Percentiles rank a stretch among this genome's conserved stretches.
These are phyloP conservation scores for Artemisia annua DNA, from an alignment of 129 eudicot species.

Conservation along the genomic window DNA sequence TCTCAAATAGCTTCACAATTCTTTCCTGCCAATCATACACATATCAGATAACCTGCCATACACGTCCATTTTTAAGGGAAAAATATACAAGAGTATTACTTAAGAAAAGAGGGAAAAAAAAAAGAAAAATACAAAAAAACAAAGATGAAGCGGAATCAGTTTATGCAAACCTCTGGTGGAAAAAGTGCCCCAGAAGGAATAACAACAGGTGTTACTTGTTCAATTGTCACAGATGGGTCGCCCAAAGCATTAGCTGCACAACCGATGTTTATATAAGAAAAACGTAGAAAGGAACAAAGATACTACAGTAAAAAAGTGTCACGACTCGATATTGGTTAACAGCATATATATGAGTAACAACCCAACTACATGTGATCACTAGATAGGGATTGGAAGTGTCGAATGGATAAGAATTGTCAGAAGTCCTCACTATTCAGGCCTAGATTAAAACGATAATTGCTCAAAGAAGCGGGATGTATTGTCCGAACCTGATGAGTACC, in stretches of 20 bases:
- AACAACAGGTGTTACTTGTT: conserved; percentile 91
- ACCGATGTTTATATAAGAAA: conserved; percentile 3
- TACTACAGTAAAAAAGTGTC: not conserved
- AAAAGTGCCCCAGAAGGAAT: conserved; percentile 74
- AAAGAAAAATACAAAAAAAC: no score
- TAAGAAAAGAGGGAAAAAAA: no score
- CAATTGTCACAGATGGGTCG: conserved; percentile 88
- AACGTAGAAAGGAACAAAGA: not conserved
- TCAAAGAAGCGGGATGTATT: conserved; percentile 20
- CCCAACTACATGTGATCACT: no score
- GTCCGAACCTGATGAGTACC: conserved; percentile 81
- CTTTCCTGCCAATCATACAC: conserved; percentile 85
- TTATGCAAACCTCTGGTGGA: conserved; percentile 80
- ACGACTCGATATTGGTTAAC: no score
- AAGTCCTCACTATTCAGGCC: not conserved
- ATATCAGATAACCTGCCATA: conserved; percentile 55
- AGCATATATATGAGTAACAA: no score
- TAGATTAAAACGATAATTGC: not conserved
- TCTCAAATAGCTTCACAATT: conserved; percentile 83
- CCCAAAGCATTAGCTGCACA: conserved; percentile 83
- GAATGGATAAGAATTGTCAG: not conserved
- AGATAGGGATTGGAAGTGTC: no score
- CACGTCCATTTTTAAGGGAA: conserved; percentile 23
- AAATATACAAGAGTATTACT: conserved; percentile 24
- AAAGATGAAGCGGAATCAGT: conserved; percentile 15